Evolutionary conservation across 2,329 filamentous ascomycete genomes (phyloP).

Genomic region (Ceratocystis papillata): DNA sequence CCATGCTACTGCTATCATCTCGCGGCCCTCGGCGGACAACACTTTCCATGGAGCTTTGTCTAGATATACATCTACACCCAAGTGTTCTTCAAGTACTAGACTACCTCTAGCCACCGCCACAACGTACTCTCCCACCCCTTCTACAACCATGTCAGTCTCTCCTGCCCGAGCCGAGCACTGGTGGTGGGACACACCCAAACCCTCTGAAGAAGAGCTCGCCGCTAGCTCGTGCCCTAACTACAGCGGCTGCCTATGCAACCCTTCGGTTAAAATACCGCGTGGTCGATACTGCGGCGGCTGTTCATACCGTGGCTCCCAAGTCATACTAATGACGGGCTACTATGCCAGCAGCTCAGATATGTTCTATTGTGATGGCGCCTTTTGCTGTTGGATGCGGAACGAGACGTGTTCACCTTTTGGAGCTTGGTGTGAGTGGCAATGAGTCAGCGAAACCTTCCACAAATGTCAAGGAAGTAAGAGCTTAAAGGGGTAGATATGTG

Average conservation of each 20-base stretch:
- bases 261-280: not conserved
- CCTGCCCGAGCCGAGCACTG: not conserved
- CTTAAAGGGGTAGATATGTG: too few relatives aligned
- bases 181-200: not conserved
- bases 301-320: not conserved
- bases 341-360: not conserved
- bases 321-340: conserved; percentile 8
- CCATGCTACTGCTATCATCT: not conserved
- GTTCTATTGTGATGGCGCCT: conserved; percentile 21
- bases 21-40: not conserved
- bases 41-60: not conserved
- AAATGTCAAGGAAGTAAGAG: too few relatives aligned
- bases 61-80: not conserved
- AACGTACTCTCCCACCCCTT: too few relatives aligned
- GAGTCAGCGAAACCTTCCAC: not conserved
- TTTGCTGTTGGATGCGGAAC: conserved; percentile 22
- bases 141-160: not conserved
- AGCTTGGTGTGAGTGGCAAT: conserved; percentile 20
- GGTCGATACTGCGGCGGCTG: conserved; percentile 13
- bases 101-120: not conserved
- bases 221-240: not conserved
- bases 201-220: not conserved
- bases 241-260: conserved; percentile 14
- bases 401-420: conserved; percentile 20
- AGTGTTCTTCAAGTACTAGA: not conserved